Base-by-base conservation (phyloP, 2,329 filamentous ascomycete genomes). In the Penicillium sp. region DNA sequence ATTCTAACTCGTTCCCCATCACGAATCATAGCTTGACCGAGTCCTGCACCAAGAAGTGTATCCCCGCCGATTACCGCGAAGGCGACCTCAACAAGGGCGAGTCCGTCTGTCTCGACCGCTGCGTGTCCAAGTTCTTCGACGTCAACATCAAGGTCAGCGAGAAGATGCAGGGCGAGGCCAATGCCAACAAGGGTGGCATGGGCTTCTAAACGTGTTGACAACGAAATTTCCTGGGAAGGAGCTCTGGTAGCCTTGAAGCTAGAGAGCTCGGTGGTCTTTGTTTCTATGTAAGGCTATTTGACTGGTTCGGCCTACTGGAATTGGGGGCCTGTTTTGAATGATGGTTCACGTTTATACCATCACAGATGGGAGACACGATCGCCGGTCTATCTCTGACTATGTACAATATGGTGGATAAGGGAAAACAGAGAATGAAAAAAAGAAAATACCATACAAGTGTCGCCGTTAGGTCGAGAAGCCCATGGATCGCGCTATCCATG, bases 1-100 rank as follows among this genome's bases (percentile, higher is more conserved):
- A 4, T 47, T 23, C 54, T 57, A 46, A 57, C 43, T 40, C 19
- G 10, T 36, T 29, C n/a, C 43, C 34, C 34, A 21, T 53, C 27
- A 19, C 48, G 44, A 49, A 38, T 33, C n/a, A 50, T 51, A 95
- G 92, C 63, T 85, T 97, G 63, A 88, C 91, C 71, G 87, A 91
- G 77, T 90, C 91, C 62, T 99, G 94, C 85, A 87, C 90, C 66
- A 87, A 89, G 75, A 99, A 99, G 82, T 99, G 94, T 80, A 85
- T 99, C 68, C 93, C 93, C 61, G 83, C 81, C 71, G 87, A 93
- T 70, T 99, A 97, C 86, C 91, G 92, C 75, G 94, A 99, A 81
- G 87, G 85, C 76, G 93, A 99, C 69, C 87, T 99, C 71, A 96
- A 97, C 86, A 99, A 99, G 82, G 95, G 92, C 83, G 94, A 99